Base-by-base conservation (phyloP, 1,284 basidiomycete species). In the Meira miltonrushii region DNA sequence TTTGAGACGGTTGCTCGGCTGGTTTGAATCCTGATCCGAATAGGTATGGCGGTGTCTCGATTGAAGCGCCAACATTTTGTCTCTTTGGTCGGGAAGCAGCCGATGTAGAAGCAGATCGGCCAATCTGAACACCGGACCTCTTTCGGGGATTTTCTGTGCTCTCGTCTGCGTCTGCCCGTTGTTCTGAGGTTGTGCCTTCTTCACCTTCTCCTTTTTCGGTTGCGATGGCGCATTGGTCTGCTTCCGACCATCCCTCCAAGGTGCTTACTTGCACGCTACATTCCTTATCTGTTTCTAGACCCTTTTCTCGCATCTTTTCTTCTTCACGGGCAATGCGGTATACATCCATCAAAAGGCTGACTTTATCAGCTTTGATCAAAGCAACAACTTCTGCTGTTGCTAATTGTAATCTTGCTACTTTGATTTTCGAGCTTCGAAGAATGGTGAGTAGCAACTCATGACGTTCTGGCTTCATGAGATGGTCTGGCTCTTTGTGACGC, bases 401-500 rank as follows among this genome's bases (percentile, higher is more conserved):
- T 28, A 81, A 70, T 65, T 83, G 81, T 21, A 83, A 75, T 7
- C 79, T 69, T 1, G 79, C 77, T 46, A 82, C 79, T 55, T 78
- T 58, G 43, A 77, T 71, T 33, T 78, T 72, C 0, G 75, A 72
- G 37, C 74, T 78, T 51, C 81, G 75, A 40, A 83, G 67, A 48
- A 83, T 80, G 50, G 79, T 77, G 6, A 79, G 58, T 19, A 83
- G 77, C 17, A 84, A 73, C 5, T 75, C 66, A 39, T 81, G 79
- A 9, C 82, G 79, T 70, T 83, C 82, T 71, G 71, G 59, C 59
- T 67, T 68, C 73, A 79, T 76, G 9, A 84, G 71, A 55, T 83
- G 82, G 62, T 84, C 82, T 0, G 82, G 82, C 66, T 83, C 82
- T 49, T 80, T 79, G 71, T 83, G 82, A 8, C 80, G 74, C 9